phyloP scores from a whole-genome alignment of 768 basidiomycete species.

The Tubosaeta sp. region DNA sequence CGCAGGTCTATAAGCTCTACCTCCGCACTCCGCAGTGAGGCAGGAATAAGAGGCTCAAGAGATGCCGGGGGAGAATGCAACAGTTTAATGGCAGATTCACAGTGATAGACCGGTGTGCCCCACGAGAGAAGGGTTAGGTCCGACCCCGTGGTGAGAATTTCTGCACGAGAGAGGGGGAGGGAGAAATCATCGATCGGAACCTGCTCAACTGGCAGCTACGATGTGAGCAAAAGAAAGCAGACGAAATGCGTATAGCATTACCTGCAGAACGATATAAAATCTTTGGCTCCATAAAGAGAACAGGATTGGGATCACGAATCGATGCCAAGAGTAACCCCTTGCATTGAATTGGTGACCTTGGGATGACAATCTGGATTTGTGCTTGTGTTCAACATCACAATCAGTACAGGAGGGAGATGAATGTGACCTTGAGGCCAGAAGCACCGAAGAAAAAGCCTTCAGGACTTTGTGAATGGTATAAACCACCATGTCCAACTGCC shows the following conservation, averaged over 20 bases:
- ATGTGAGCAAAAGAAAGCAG: slow-evolving; percentile 2
- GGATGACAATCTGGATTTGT: slow-evolving; percentile 64
- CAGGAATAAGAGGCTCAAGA: slow-evolving; percentile 62
- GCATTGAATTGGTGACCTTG: slow-evolving; percentile 92
- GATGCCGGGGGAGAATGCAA: slow-evolving; percentile 61
- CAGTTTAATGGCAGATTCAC: slow-evolving; percentile 77
- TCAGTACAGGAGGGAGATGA: not conserved
- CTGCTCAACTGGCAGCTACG: slow-evolving; percentile 63
- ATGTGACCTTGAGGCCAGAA: slow-evolving; percentile 73
- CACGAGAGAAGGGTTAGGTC: slow-evolving; percentile 90
- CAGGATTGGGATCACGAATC: slow-evolving; percentile 90
- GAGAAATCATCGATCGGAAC: slow-evolving; percentile 85
- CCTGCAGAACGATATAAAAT: slow-evolving; percentile 88
- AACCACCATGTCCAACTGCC: slow-evolving; percentile 88
- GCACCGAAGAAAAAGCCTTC: slow-evolving; percentile 95
- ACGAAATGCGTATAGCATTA: slow-evolving; percentile 19
- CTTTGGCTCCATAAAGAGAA: slow-evolving; percentile 95
- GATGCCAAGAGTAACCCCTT: slow-evolving; percentile 85
- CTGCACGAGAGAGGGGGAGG: slow-evolving; percentile 80
- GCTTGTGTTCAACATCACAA: not conserved
- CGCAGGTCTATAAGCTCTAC: slow-evolving; percentile 89
- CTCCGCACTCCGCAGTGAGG: slow-evolving; percentile 59
- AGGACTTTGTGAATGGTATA: slow-evolving; percentile 94
- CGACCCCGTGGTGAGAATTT: slow-evolving; percentile 65
- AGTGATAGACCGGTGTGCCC: slow-evolving; percentile 92